Percentiles rank a stretch among this genome's conserved stretches.
phyloP scores from a whole-genome alignment of 306 rosid species.

The Cucumis sativus region DNA sequence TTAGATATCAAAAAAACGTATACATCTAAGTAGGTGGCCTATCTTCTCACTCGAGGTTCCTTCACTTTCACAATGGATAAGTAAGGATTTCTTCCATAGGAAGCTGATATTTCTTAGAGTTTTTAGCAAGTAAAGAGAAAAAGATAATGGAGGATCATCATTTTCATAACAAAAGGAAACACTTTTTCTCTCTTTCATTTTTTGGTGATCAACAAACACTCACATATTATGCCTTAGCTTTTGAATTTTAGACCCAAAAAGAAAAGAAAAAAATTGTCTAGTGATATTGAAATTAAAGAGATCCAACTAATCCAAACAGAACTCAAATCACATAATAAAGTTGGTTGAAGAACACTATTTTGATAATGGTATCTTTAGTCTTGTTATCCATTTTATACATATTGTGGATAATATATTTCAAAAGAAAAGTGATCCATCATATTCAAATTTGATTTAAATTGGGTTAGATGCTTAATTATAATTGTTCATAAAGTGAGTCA shows the following conservation, averaged over 20 bases:
- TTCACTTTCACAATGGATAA: background rate
- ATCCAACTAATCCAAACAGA: background rate
- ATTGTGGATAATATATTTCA: background rate
- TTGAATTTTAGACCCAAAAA: background rate
- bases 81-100: background rate
- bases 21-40: too few relatives aligned
- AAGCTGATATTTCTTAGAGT: background rate
- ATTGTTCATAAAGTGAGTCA: background rate
- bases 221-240: background rate
- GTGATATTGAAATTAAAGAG: background rate
- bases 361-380: background rate
- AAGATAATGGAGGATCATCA: background rate
- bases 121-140: background rate
- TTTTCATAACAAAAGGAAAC: background rate
- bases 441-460: background rate
- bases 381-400: background rate
- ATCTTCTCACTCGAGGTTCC: too few relatives aligned
- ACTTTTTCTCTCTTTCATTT: background rate
- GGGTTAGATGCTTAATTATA: background rate
- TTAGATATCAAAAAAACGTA: too few relatives aligned
- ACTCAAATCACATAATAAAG: background rate
- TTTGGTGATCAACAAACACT: background rate
- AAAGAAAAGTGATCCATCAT: background rate
- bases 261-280: background rate
- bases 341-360: background rate